Conservation (phyloP, 140 eudicot species). For the Bidens hawaiensis region DNA sequence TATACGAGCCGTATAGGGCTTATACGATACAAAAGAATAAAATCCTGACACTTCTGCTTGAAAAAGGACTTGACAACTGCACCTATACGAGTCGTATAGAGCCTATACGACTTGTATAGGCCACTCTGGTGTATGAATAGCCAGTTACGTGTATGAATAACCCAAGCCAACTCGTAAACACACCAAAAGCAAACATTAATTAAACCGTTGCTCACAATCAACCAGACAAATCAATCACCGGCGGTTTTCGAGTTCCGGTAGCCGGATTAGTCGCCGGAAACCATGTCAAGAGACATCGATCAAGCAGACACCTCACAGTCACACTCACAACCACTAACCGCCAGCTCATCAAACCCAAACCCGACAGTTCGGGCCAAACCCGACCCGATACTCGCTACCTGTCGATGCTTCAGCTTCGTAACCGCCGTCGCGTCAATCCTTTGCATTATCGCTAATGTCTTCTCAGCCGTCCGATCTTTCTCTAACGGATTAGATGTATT, state of each 20-base stretch:
- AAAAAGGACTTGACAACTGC: too few species aligned
- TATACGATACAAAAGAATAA: too few species aligned
- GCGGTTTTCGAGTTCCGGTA: constrained; percentile 12
- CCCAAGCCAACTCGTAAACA: too few species aligned
- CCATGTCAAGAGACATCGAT: constrained; percentile 28
- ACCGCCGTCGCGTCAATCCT: constrained; percentile 66
- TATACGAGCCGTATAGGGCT: too few species aligned
- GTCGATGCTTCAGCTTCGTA: constrained; percentile 75
- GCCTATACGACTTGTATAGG: too few species aligned
- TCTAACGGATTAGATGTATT: constrained; percentile 60
- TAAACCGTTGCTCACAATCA: constrained; percentile 4
- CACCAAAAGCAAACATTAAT: not conserved
- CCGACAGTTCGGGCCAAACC: constrained; percentile 35
- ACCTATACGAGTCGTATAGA: too few species aligned
- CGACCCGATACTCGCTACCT: constrained; percentile 62
- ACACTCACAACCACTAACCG: constrained; percentile 10
- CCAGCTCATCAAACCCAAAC: constrained; percentile 28
- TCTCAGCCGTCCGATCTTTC: constrained; percentile 83
- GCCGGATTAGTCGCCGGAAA: constrained; percentile 18
- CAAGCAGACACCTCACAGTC: constrained; percentile 25
- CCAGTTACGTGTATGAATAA: too few species aligned
- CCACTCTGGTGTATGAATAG: too few species aligned
- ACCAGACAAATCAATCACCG: not conserved
- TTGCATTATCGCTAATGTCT: constrained; percentile 76
- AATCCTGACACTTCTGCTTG: too few species aligned